Evolutionary conservation across 352 stramenopile genomes (phyloP), one percentile per base, ranked within the genome.

Genomic region (Pythium aquatile): DNA sequence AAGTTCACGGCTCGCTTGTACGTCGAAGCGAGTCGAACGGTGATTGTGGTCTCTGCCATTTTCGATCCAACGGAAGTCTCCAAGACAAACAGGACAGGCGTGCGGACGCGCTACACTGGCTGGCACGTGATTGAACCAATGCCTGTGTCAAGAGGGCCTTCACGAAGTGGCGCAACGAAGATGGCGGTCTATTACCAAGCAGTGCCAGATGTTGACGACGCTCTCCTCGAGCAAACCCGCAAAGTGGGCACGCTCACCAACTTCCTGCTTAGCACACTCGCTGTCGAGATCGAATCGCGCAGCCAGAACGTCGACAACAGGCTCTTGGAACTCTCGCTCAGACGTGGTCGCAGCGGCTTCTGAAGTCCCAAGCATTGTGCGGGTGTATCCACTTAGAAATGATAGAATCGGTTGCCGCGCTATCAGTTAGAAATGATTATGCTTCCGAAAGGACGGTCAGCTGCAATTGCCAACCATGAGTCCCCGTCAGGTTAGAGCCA

Each of bases 181-280:
- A 39, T 66, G 51, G 35, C 0, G 8, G 35, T 40, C 6, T 37
- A 55, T 16, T 13, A 37, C 30, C 14, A 40, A 9, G 46, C 32
- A 20, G 39, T 40, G 4, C 61, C 61, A 8, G 52, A 61, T n/a
- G 26, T 40, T 0, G 14, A 40, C 13, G 42, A 32, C 0, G 17
- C 32, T 17, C 30, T 67, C 9, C 3, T 24, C 0, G 61, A 62
- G 32, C 42, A 61, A 7, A 26, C 35, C 1, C 40, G 35, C 40
- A 61, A 62, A 28, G 48, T 58, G 11, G 62, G 55, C n/a, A 42
- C 46, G 7, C 47, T 68, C 53, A 68, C 44, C 20, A 68, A 68
- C 17, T 68, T 68, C 39, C n/a, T 68, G n/a, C 26, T 68, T 7
- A 44, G 39, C 20, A 16, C 53, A 1, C 26, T 68, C 24, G 39